Evolutionary conservation across 345 rosid species (phyloP), one percentile per base, ranked within the genome.

Genomic region (Boechera divaricarpa): DNA sequence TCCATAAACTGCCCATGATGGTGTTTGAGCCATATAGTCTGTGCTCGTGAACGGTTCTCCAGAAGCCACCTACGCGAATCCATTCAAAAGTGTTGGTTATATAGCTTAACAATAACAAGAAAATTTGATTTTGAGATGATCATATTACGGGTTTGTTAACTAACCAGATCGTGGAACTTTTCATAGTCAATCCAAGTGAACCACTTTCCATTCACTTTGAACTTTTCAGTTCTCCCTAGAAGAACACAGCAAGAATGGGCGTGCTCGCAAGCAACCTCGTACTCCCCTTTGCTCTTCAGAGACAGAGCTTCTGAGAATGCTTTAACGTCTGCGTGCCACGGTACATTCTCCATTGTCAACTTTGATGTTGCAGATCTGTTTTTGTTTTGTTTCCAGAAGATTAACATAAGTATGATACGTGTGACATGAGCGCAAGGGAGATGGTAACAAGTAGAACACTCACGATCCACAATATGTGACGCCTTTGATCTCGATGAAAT

Each of bases 181-280:
- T 92, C 93, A n/a, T 95, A 92, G 85, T 95, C 99, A 55, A 95
- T 95, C 99, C 99, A 92, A 4, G 98, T 95, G 78, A 79, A 81
- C 98, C 99, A 95, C 53, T 85, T 88, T 31, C 97, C 92, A 73
- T 89, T 35, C 61, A 91, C 75, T 82, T 89, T 95, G 89, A 95
- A 95, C 85, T 90, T 95, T 5, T 88, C 82, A 1, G 97, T 85
- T 79, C 83, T 89, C n/a, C 97, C 98, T 80, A 95, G 71, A 69
- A 95, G 97, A 80, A 95, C 91, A 48, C 98, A 92, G 77, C 98
- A 95, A 7, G 98, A 95, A 81, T 89, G 99, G 52, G 77, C 89
- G 74, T 95, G 98, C 85, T 95, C 97, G 64, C 99, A 95, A n/a
- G 99, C 98, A 72, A 95, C 94, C 79, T 92, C 96, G 60, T 95